Evolutionary conservation across 2,329 filamentous ascomycete genomes (phyloP), one percentile per base, ranked within the genome.

Genomic region (Pseudogymnoascus sp.): DNA sequence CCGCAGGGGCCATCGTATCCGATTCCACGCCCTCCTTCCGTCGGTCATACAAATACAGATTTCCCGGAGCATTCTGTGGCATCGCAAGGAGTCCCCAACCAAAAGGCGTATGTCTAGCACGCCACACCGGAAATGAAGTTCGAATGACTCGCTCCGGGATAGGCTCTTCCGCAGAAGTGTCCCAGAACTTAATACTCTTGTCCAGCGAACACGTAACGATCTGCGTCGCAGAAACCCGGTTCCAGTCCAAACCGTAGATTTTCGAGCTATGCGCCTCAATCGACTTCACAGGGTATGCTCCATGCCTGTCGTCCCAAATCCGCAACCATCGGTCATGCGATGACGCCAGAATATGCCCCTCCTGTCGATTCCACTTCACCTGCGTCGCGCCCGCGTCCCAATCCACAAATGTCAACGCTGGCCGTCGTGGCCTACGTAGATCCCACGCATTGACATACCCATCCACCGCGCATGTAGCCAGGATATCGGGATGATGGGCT

Each of bases 231-330:
- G 87, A 82, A 11, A 88, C 89, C 61, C 93, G 85, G 72, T 96
- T 96, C 93, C 93, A 97, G 75, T 97, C 93, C 36, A 97, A 81
- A 28, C 93, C 93, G 73, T 97, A 97, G 65, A 97, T 96, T 75
- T 96, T 97, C 38, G 92, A 96, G 34, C 85, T 86, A 71, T 97
- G 93, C 0, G 93, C 93, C 71, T 88, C 87, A 66, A 97, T 96
- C 14, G 91, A 93, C 65, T 87, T 87, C 46, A 97, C 77, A 4
- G 93, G 92, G 64, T 86, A 82, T 2, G 89, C 88, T 0, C 91
- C 86, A 71, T 89, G 90, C 59, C 93, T 83, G 71, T 90, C 87
- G 74, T 97, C 93, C 93, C 93, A 97, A 61, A 97, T 91, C 65
- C 91, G 89, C 46, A 97, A 79, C 77, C 87, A 91, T 59, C 88